phyloP scores from a whole-genome alignment of 345 rosid species.

The Arabidopsis suecica region DNA sequence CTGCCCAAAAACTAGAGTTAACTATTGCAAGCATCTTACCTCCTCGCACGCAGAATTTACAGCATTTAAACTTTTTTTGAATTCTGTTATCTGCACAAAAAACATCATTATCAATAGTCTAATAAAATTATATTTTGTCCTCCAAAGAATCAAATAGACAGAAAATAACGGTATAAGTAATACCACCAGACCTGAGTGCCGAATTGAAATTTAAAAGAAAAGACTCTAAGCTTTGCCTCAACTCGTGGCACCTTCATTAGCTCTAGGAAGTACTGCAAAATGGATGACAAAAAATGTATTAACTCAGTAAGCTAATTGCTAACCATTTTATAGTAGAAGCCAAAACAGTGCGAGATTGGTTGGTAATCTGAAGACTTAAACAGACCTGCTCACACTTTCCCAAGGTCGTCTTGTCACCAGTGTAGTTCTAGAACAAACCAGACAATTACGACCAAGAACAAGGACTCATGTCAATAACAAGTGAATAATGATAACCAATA shows the following conservation, averaged over 20 bases:
- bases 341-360: slow-evolving; percentile 12
- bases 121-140: not conserved
- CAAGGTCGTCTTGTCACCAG: slow-evolving; percentile 78
- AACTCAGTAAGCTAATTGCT: not conserved
- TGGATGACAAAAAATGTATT: slow-evolving; percentile 31
- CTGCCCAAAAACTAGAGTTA: slow-evolving; percentile 22
- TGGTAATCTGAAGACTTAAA: slow-evolving; percentile 22
- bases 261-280: slow-evolving; percentile 83
- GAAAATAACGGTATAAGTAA: slow-evolving; percentile 33
- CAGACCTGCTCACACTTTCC: slow-evolving; percentile 99
- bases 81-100: slow-evolving; percentile 71
- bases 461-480: slow-evolving; percentile 21
- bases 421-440: slow-evolving; percentile 59
- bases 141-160: slow-evolving; percentile 33
- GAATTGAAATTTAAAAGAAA: slow-evolving; percentile 96
- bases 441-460: slow-evolving; percentile 33
- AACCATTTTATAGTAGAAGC: slow-evolving; percentile 1
- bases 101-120: slow-evolving; percentile 7
- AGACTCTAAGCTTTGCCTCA: slow-evolving; percentile 92
- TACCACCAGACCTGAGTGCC: slow-evolving; percentile 84
- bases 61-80: slow-evolving; percentile 78
- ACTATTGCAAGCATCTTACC: slow-evolving; percentile 53
- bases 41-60: slow-evolving; percentile 94
- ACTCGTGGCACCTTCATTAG: slow-evolving; percentile 99
- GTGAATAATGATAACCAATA: slow-evolving; percentile 23